Evolutionary conservation across 2,329 filamentous ascomycete genomes (phyloP).

Genomic region (Clonostachys sp.): DNA sequence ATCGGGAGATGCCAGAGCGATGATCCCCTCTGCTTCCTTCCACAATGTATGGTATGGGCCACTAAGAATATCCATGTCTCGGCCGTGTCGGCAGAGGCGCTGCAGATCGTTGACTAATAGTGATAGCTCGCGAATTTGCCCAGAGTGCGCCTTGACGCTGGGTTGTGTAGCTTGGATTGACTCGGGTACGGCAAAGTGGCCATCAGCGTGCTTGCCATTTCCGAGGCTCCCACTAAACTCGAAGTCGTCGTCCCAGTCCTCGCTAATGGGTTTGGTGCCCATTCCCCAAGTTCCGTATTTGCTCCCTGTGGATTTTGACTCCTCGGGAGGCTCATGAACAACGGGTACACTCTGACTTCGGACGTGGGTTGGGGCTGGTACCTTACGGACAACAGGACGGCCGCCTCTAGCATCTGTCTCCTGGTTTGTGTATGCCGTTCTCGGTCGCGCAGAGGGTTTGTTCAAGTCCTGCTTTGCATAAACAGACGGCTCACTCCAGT

Average conservation of each 20-base stretch:
- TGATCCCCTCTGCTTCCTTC: constrained; percentile 83
- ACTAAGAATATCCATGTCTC: constrained; percentile 59
- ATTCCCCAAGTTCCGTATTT: constrained; percentile 83
- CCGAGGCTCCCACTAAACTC: constrained; percentile 57
- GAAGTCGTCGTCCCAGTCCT: constrained; percentile 90
- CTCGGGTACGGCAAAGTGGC: constrained; percentile 52
- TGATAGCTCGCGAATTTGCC: constrained; percentile 78
- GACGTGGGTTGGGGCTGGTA: constrained; percentile 65
- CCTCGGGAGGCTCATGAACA: constrained; percentile 57
- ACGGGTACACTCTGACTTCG: constrained; percentile 79
- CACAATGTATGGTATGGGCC: constrained; percentile 60
- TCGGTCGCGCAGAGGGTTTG: constrained; percentile 59
- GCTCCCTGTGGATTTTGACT: constrained; percentile 45
- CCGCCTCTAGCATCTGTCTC: constrained; percentile 67
- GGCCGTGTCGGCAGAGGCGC: constrained; percentile 66
- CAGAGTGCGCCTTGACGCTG: constrained; percentile 77
- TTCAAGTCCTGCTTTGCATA: constrained; percentile 57
- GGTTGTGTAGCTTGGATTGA: constrained; percentile 78
- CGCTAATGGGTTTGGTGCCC: constrained; percentile 73
- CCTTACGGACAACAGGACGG: constrained; percentile 61
- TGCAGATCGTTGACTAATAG: constrained; percentile 80
- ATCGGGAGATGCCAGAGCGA: constrained; percentile 72
- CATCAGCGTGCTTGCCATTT: constrained; percentile 24
- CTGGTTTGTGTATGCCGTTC: constrained; percentile 74
- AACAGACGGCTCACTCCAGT: constrained; percentile 67